Base-by-base conservation (phyloP, 2,329 filamentous ascomycete genomes). In the Nigrospora sphaerica region DNA sequence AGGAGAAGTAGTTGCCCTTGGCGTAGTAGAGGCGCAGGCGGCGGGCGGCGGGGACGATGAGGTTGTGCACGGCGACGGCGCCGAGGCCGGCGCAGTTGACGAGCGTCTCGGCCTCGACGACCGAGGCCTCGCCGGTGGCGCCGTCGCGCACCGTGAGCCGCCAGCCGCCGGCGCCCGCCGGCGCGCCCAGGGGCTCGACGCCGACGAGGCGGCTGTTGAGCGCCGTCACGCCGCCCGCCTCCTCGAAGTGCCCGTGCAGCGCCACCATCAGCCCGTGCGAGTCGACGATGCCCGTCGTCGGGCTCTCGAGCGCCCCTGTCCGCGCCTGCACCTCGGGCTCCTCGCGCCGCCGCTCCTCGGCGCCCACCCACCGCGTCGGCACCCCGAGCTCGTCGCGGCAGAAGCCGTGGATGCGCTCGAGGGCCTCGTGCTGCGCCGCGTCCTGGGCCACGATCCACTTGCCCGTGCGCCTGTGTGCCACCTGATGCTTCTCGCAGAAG, bases 391-490 rank as follows among this genome's bases (percentile, higher is more conserved):
- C 47, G 50, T 54, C 33, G 1, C 57, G 49, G 51, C 71, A 77
- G 42, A 75, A 68, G 11, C 60, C 60, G 51, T 77, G 67, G 17
- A 85, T 65, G 17, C 59, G 63, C 54, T 82, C 66, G 2, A 78
- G 78, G 39, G 80, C 80, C n/a, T 70, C 74, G 61, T 79, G 76
- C 70, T 97, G 88, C 40, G 68, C 69, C 1, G 74, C 73, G 44
- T 82, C 85, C 70, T 97, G 93, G 1, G 92, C 92, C 1, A 97
- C 87, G 57, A 97, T 86, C 91, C 92, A 96, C 71, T 96, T 97
- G 49, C 90, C 90, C 19, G 82, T 86, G 61, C 85, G 85, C 45
- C 75, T 75, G 67, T 93, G 78, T 0, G 81, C 80, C 43, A 98
- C 85, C 47, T 67, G 65, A 57, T 87, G 72, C 47, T 69, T 69